Evolutionary conservation across 352 stramenopile genomes (phyloP), one percentile per base, ranked within the genome.

Genomic region (Phytopythium cucurbitacearum): DNA sequence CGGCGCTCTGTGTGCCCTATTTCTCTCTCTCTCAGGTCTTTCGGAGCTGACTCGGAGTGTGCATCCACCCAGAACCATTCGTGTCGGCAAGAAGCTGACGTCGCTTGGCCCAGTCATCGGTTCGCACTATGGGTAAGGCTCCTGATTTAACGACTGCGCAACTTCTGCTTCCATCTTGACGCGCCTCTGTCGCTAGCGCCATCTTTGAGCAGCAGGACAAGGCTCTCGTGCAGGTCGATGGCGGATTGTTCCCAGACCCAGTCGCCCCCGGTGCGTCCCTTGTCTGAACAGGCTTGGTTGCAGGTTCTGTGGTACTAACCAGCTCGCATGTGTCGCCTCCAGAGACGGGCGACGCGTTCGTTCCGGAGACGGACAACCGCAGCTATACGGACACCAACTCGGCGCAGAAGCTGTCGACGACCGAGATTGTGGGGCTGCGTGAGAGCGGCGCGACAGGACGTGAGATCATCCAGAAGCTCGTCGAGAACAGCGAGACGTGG

Each of bases 401-500:
- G 45, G 81, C 85, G 40, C 85, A 95, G 61, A 90, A 81, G 56
- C 67, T 95, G 42, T 87, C 74, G 41, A 65, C 73, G 51, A 69
- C 65, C 0, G 79, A 87, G 48, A 93, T 95, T 55, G 73, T 64
- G 0, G 80, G 67, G 16, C 57, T 95, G 10, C 75, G 81, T 42
- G 80, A 90, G 51, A 73, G 68, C n/a, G 85, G 85, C 21, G 79
- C 73, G 1, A 82, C 76, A 0, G 85, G 85, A 11, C 63, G 89
- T 42, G 85, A 91, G 57, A 91, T 99, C 60, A 96, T 99, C 47
- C 72, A 89, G 41, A 88, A 94, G 38, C 66, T 99, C 15, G 91
- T 98, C 45, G 84, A 97, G 62, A 98, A 98, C 70, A 98, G 88
- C 49, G 85, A 92, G 36, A 98, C 94, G 45, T 99, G 97, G 79